These are phyloP conservation scores for Cladophialophora immunda DNA, from an alignment of 2,329 filamentous ascomycete species.

Conservation along the genomic window DNA sequence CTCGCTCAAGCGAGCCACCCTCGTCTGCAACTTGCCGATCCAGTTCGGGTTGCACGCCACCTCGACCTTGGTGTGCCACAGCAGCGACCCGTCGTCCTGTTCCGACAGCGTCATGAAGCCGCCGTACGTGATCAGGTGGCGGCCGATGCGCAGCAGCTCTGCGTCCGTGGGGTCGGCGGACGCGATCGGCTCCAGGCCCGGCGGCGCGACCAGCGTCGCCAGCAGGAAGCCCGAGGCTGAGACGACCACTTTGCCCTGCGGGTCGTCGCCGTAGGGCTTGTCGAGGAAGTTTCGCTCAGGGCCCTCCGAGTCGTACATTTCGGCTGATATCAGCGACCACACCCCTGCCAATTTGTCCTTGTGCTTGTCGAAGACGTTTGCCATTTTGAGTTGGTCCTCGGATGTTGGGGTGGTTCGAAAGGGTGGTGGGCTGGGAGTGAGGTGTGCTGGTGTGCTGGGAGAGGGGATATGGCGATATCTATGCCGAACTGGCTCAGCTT, in stretches of 20 bases:
- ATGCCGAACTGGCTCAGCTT: neutral
- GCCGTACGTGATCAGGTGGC: conserved; percentile 25
- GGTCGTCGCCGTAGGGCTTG: conserved; percentile 32
- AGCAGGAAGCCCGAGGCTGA: conserved; percentile 29
- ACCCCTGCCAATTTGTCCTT: conserved; percentile 12
- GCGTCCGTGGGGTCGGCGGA: conserved; percentile 28
- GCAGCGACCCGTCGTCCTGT: conserved; percentile 19
- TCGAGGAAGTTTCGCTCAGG: conserved; percentile 17
- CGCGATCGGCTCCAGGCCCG: conserved; percentile 14
- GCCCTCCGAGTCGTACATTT: conserved; percentile 14
- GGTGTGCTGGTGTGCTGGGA: neutral
- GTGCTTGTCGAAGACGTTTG: conserved; percentile 26
- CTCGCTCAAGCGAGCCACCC: conserved; percentile 16
- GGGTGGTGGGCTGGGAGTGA: neutral
- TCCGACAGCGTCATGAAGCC: conserved; percentile 29
- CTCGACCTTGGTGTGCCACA: conserved; percentile 35
- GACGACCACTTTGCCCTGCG: conserved; percentile 31
- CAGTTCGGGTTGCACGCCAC: conserved; percentile 32
- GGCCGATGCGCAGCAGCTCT: conserved; percentile 24
- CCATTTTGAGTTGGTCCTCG: conserved; percentile 2
- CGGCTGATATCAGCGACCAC: conserved; percentile 22
- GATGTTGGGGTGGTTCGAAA: neutral
- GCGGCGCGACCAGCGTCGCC: conserved; percentile 25
- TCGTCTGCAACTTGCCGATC: conserved; percentile 31
- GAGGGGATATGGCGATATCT: neutral